A percentile compares a stretch with the other conserved stretches of the same genome.
phyloP scores from a whole-genome alignment of 2,329 filamentous ascomycete genomes.

The Orbilia brochopaga region DNA sequence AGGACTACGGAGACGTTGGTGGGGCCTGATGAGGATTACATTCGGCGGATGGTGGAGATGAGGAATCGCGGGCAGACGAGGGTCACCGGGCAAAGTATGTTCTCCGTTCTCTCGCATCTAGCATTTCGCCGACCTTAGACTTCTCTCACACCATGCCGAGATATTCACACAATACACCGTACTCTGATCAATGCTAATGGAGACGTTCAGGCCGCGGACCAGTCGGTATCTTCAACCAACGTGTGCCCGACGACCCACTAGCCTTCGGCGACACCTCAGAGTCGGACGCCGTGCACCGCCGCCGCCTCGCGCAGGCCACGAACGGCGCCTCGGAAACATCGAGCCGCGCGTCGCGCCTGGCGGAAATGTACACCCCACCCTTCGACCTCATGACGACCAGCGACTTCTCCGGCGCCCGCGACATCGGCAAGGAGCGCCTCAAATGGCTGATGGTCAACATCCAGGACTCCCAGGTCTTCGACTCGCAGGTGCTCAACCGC shows the following conservation, averaged over 20 bases:
- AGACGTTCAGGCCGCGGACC: constrained; percentile 27
- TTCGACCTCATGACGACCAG: constrained; percentile 84
- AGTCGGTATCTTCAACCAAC: constrained; percentile 73
- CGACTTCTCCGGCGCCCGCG: constrained; percentile 82
- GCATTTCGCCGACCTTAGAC: too few relatives aligned
- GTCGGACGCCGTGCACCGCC: constrained; percentile 59
- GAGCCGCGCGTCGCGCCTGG: constrained; percentile 76
- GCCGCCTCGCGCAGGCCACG: constrained; percentile 67
- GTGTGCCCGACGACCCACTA: constrained; percentile 62
- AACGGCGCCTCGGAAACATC: constrained; percentile 70
- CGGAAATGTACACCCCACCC: constrained; percentile 89
- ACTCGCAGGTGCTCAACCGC: constrained; percentile 90
- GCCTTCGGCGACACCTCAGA: constrained; percentile 64
- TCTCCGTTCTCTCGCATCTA: not conserved
- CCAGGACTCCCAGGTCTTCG: constrained; percentile 90
- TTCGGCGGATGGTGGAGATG: constrained; percentile 40
- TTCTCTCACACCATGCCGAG: too few relatives aligned
- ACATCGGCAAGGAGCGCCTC: constrained; percentile 81
- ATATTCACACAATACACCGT: too few relatives aligned
- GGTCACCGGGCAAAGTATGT: not conserved
- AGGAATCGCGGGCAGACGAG: constrained; percentile 9
- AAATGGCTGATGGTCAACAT: constrained; percentile 97
- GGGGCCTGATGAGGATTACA: constrained; percentile 67
- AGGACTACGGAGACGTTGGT: constrained; percentile 90
- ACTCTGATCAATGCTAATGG: not conserved